These are phyloP conservation scores for Hyphopichia wangnamkhiaoensis DNA, from an alignment of 1,139 yeast species.

Conservation along the genomic window DNA sequence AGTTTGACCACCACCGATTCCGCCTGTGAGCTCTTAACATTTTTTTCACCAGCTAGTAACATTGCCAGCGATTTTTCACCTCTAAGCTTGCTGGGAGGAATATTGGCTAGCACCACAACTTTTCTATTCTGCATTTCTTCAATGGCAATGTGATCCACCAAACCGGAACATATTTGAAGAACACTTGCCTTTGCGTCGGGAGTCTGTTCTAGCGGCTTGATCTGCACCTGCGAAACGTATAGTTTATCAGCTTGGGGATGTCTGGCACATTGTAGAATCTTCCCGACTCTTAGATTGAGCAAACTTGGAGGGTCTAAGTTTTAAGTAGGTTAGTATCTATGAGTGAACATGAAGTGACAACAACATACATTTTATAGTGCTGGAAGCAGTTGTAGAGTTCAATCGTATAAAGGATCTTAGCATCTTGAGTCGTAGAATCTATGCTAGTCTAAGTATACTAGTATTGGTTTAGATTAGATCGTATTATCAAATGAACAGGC, in stretches of 20 bases:
- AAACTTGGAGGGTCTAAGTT: conserved; percentile 23
- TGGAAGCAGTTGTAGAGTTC: not conserved
- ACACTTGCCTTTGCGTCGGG: conserved; percentile 11
- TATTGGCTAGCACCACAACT: conserved; percentile 82
- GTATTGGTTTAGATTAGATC: no score
- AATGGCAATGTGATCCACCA: conserved; percentile 73
- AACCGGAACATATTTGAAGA: conserved; percentile 58
- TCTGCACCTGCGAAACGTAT: conserved; percentile 50
- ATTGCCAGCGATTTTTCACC: conserved; percentile 60
- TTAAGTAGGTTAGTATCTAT: no score
- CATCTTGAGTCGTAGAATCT: no score
- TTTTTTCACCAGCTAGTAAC: conserved; percentile 52
- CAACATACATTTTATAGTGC: not conserved
- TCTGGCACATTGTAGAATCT: conserved; percentile 37
- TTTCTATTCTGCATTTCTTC: conserved; percentile 82
- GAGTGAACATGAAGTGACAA: not conserved
- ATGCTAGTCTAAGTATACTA: no score
- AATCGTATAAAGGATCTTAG: not conserved
- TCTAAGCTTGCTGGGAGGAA: conserved; percentile 91
- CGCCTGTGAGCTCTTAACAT: conserved; percentile 4
- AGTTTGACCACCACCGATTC: conserved; percentile 27
- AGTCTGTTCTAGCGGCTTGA: conserved; percentile 12
- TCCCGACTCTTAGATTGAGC: conserved; percentile 44
- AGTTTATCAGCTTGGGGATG: conserved; percentile 58
- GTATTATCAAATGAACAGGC: no score